Percentiles rank a stretch among this genome's conserved stretches.
Evolutionary conservation across 768 basidiomycete genomes (phyloP).

Genomic region (Tricholoma flavovirens): DNA sequence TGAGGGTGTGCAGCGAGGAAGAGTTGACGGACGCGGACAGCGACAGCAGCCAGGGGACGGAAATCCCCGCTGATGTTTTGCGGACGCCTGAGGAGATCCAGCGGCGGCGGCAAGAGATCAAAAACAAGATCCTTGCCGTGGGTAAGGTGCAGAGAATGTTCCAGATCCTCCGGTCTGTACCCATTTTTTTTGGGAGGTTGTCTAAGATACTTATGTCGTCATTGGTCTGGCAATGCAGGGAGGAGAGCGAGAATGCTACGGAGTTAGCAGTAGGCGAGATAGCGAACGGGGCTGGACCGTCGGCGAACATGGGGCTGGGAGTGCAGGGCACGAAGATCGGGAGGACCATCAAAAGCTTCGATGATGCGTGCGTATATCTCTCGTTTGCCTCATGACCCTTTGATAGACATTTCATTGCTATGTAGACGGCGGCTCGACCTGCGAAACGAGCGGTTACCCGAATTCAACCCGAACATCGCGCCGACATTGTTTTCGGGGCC

Average conservation of each 20-base stretch:
- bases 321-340: constrained; percentile 57
- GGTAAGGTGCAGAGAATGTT: constrained; percentile 90
- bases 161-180: constrained; percentile 76
- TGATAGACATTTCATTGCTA: neutral
- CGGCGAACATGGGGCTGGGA: constrained; percentile 14
- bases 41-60: constrained; percentile 29
- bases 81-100: constrained; percentile 36
- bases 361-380: constrained; percentile 56
- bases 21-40: constrained; percentile 65
- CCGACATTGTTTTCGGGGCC: constrained; percentile 53
- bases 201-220: neutral
- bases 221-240: constrained; percentile 33
- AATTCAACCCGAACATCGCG: constrained; percentile 35
- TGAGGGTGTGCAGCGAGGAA: constrained; percentile 90
- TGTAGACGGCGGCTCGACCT: constrained; percentile 65
- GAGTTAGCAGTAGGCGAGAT: constrained; percentile 46
- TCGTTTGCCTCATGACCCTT: constrained; percentile 1
- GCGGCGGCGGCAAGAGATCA: constrained; percentile 72
- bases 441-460: constrained; percentile 69
- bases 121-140: constrained; percentile 91
- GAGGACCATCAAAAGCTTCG: constrained; percentile 63
- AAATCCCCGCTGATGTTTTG: constrained; percentile 23
- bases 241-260: constrained; percentile 74
- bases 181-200: neutral
- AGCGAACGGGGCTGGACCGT: constrained; percentile 20